phyloP scores from a whole-genome alignment of 2,329 filamentous ascomycete species.

The Madurella fahalii region DNA sequence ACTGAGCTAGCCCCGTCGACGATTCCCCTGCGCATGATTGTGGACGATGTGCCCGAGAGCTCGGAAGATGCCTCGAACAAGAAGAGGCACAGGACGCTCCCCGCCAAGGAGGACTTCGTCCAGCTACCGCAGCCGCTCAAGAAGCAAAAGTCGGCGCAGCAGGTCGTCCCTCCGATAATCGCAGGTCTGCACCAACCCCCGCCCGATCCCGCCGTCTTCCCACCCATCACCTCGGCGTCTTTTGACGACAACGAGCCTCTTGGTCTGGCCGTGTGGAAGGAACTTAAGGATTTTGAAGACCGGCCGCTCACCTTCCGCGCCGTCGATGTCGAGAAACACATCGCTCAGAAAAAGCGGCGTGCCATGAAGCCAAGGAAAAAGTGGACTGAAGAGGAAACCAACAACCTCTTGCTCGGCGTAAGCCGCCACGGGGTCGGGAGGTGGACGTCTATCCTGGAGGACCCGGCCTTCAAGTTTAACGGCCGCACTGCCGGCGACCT shows the following conservation, averaged over 20 bases:
- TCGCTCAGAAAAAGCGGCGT: conserved; percentile 45
- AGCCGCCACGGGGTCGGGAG: conserved; percentile 60
- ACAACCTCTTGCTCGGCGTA: conserved; percentile 57
- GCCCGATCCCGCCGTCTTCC: conserved; percentile 57
- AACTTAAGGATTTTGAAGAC: conserved; percentile 35
- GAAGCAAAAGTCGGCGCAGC: conserved; percentile 58
- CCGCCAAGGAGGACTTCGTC: conserved; percentile 57
- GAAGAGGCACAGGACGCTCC: conserved; percentile 48
- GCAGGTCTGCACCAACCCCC: conserved; percentile 61
- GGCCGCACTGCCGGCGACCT: conserved; percentile 58
- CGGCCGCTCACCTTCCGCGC: conserved; percentile 18
- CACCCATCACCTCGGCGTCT: conserved; percentile 56
- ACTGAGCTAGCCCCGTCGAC: conserved; percentile 37
- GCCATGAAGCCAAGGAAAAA: conserved; percentile 56
- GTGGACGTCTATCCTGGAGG: conserved; percentile 62
- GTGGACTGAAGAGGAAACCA: conserved; percentile 64
- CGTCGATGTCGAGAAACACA: conserved; percentile 25
- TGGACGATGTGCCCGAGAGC: conserved; percentile 42
- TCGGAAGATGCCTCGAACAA: conserved; percentile 47
- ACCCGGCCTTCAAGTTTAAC: conserved; percentile 57
- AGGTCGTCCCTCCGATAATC: conserved; percentile 59
- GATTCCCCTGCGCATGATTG: conserved; percentile 43
- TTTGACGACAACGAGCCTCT: conserved; percentile 46
- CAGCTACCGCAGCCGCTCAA: conserved; percentile 62
- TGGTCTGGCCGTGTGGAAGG: conserved; percentile 40